Conservation (phyloP, 2,329 filamentous ascomycete genomes). For the Oidium heveae region DNA sequence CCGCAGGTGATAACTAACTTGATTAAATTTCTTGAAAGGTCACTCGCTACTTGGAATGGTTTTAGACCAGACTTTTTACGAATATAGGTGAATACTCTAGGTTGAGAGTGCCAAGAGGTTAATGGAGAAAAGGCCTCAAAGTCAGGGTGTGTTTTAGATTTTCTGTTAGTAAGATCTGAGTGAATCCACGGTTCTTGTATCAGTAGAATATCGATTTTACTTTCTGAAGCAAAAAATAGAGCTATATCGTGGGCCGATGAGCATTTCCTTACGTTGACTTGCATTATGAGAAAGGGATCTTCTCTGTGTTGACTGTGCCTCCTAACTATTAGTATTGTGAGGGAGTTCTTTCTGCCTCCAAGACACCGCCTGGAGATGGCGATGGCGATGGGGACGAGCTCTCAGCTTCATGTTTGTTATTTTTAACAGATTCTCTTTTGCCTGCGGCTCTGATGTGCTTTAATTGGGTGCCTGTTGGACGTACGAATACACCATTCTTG, state of each 20-base stretch:
- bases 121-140: not conserved
- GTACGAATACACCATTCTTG: not conserved
- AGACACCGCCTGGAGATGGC: not conserved
- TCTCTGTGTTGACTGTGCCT: too few relatives aligned
- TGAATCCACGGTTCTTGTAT: not conserved
- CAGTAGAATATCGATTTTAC: too few relatives aligned
- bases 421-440: too few relatives aligned
- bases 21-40: not conserved
- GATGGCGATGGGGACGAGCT: too few relatives aligned
- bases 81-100: not conserved
- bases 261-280: too few relatives aligned
- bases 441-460: too few relatives aligned
- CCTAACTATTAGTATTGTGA: too few relatives aligned
- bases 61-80: not conserved
- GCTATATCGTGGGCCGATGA: too few relatives aligned
- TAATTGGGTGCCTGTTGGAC: not conserved
- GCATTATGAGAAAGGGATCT: too few relatives aligned
- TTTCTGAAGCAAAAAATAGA: too few relatives aligned
- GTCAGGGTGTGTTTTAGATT: not conserved
- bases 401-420: too few relatives aligned
- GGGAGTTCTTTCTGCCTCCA: not conserved
- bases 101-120: not conserved
- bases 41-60: not conserved
- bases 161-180: not conserved
- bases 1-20: not conserved